phyloP scores from a whole-genome alignment of 2,329 filamentous ascomycete species.

The Verticillium albo-atrum region DNA sequence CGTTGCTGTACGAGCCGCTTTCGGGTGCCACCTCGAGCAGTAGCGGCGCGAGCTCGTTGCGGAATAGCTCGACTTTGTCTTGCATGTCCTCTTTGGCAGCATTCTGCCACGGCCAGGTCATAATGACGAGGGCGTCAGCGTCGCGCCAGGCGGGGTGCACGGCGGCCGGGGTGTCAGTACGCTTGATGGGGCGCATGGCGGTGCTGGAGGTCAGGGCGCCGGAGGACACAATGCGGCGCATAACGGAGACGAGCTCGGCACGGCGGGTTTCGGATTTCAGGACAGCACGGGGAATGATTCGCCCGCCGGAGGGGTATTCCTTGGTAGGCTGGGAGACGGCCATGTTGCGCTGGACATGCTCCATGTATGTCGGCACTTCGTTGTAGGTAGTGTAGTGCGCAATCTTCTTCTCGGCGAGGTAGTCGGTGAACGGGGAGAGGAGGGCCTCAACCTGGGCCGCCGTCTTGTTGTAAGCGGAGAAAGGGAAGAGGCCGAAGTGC shows the following conservation, averaged over 20 bases:
- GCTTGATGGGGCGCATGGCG: neutral
- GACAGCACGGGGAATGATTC: constrained; percentile 33
- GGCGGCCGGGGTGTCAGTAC: constrained; percentile 9
- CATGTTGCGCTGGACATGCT: constrained; percentile 27
- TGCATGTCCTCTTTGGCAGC: constrained; percentile 18
- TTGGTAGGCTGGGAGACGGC: constrained; percentile 23
- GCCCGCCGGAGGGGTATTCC: constrained; percentile 31
- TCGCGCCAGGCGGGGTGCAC: constrained; percentile 17
- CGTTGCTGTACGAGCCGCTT: constrained; percentile 42
- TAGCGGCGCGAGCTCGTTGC: constrained; percentile 24
- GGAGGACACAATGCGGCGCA: neutral
- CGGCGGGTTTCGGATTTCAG: constrained; percentile 25
- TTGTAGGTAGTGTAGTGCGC: neutral
- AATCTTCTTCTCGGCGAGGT: constrained; percentile 28
- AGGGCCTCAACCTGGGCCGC: constrained; percentile 32
- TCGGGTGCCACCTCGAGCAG: constrained; percentile 30
- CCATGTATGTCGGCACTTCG: neutral
- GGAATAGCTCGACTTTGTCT: constrained; percentile 14
- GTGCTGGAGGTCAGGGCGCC: neutral
- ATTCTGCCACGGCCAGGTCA: constrained; percentile 15
- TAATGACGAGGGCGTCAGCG: constrained; percentile 7
- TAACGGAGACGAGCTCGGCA: constrained; percentile 7
- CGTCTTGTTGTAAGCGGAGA: constrained; percentile 25
- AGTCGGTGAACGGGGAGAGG: constrained; percentile 35
- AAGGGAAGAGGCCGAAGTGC: neutral